Evolutionary conservation across 2,329 filamentous ascomycete species (phyloP).

Genomic region (Fusarium sp.): DNA sequence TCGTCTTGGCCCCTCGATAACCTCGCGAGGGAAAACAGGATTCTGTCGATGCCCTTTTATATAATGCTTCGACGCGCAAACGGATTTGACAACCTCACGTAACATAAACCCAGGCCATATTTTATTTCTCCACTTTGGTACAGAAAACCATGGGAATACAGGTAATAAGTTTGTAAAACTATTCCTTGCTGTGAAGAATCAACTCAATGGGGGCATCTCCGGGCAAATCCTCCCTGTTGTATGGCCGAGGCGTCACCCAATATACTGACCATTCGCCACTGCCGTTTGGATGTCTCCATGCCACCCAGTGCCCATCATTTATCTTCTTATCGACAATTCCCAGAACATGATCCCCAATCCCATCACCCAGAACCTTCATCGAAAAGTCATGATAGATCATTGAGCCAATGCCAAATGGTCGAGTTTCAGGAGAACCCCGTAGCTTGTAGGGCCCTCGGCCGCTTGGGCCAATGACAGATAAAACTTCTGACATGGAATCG

Average conservation of each 20-base stretch:
- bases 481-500: not conserved
- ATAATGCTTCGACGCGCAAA: too few relatives aligned
- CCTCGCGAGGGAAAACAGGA: too few relatives aligned
- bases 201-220: not conserved
- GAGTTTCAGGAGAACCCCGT: not conserved
- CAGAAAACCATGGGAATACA: too few relatives aligned
- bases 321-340: not conserved
- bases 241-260: not conserved
- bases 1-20: too few relatives aligned
- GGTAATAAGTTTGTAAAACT: too few relatives aligned
- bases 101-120: too few relatives aligned
- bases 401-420: not conserved
- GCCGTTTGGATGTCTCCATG: not conserved
- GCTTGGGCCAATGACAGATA: not conserved
- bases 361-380: not conserved
- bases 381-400: not conserved
- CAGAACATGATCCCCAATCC: not conserved
- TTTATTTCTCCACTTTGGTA: too few relatives aligned
- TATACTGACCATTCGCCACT: not conserved
- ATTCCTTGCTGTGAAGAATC: not conserved
- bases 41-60: too few relatives aligned
- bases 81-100: too few relatives aligned
- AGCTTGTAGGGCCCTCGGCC: not conserved
- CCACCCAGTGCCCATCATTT: not conserved
- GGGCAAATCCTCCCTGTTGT: not conserved